phyloP scores from a whole-genome alignment of 495 filamentous ascomycete genomes.

The Annulohypoxylon maeteangense region DNA sequence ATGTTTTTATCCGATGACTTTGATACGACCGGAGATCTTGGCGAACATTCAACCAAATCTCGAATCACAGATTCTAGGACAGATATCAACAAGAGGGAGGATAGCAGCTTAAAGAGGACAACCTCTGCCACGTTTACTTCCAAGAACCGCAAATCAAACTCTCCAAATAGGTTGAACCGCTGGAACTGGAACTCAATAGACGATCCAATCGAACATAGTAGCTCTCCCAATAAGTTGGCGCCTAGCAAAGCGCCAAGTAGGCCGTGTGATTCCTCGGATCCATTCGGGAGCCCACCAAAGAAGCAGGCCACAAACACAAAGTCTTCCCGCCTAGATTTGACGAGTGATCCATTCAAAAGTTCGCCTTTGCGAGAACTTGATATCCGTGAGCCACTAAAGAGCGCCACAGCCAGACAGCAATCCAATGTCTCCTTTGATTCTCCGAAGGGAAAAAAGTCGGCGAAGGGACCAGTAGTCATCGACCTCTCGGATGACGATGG shows the following conservation, averaged over 20 bases:
- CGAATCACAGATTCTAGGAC: slow-evolving; percentile 18
- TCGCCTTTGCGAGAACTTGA: slow-evolving; percentile 15
- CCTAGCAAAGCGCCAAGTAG: slow-evolving; percentile 7
- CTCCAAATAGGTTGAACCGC: slow-evolving; percentile 23
- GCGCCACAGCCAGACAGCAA: not conserved
- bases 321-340: slow-evolving; percentile 23
- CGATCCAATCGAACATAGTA: slow-evolving; percentile 45
- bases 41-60: slow-evolving; percentile 33
- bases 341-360: slow-evolving; percentile 35
- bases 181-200: slow-evolving; percentile 40
- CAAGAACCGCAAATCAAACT: not conserved
- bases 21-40: slow-evolving; percentile 52
- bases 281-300: slow-evolving; percentile 40
- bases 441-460: not conserved
- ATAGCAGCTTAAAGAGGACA: slow-evolving; percentile 18
- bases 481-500: slow-evolving; percentile 42
- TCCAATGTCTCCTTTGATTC: slow-evolving; percentile 9
- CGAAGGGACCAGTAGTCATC: slow-evolving; percentile 36
- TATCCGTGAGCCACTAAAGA: slow-evolving; percentile 3
- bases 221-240: slow-evolving; percentile 24
- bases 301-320: slow-evolving; percentile 15
- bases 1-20: slow-evolving; percentile 64
- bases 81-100: slow-evolving; percentile 11
- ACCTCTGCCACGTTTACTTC: slow-evolving; percentile 14
- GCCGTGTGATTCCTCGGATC: slow-evolving; percentile 31